Conservation (phyloP, 768 basidiomycete genomes). For the Boletus vinaceobasis region DNA sequence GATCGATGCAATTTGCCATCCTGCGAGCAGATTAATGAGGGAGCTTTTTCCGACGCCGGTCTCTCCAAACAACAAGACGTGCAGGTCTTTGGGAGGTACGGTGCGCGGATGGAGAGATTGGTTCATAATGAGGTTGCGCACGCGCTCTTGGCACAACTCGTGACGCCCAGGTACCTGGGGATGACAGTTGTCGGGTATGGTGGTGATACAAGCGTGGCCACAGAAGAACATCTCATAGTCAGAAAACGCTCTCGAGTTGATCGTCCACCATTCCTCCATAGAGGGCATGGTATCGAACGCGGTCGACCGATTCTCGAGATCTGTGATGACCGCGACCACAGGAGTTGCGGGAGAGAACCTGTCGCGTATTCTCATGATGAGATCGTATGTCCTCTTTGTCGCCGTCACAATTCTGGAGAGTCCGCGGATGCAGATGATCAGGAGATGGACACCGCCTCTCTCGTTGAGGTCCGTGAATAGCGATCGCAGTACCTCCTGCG, state of each 20-base stretch:
- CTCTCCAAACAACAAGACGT: conserved; percentile 42
- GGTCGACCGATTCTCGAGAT: conserved; percentile 26
- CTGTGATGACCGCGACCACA: conserved; percentile 31
- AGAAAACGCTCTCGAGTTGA: conserved; percentile 28
- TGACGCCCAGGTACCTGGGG: conserved; percentile 21
- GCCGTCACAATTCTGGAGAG: conserved; percentile 12
- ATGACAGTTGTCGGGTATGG: conserved; percentile 21
- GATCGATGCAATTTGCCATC: conserved; percentile 20
- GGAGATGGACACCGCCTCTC: conserved; percentile 22
- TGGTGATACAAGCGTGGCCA: conserved; percentile 39
- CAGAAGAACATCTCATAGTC: conserved; percentile 29
- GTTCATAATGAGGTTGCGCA: conserved; percentile 15
- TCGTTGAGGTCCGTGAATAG: conserved; percentile 22
- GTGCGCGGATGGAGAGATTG: conserved; percentile 18
- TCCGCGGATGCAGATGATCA: conserved; percentile 28
- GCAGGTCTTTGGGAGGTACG: conserved; percentile 18
- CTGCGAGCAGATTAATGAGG: conserved; percentile 29
- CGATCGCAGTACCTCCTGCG: conserved; percentile 18
- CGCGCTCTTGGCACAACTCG: conserved; percentile 16
- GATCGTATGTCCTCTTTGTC: conserved; percentile 19
- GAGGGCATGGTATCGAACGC: conserved; percentile 7
- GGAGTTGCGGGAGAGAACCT: conserved; percentile 15
- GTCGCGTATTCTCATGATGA: conserved; percentile 14
- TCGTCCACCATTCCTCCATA: conserved; percentile 40
- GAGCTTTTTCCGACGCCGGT: conserved; percentile 26